Base-by-base conservation (phyloP, 164 flowering plant species). In the Umbilicus rupestris region DNA sequence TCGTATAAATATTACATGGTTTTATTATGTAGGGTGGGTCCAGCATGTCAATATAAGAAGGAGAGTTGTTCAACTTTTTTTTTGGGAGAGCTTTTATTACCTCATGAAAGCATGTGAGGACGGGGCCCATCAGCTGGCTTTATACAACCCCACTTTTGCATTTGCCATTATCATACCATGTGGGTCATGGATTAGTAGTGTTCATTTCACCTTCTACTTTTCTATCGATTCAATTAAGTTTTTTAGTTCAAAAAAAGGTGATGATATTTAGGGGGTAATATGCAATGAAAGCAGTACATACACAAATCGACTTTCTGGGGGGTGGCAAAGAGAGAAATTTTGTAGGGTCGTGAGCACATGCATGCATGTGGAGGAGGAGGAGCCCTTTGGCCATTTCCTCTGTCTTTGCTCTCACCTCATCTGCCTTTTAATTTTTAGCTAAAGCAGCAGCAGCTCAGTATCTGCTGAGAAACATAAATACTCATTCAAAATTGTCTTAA, bases 21-120 rank as follows among this genome's bases (percentile, higher is more conserved):
- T n/a, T n/a, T 16, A 46, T 19, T 46, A 16, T 46, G 20, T 46
- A 17, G 50, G 50, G 50, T 46, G 7, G n/a, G 44, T 41, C 5
- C 14, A 10, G 14, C 9, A 9, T 41, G 1, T 15, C 1, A 0
- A 15, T 41, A 41, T 41, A 41, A 15, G 9, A 15, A 41, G 44
- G 44, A 41, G 44, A 41, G 9, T 41, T 50, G 28, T 22, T 50
- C 8, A 28, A 50, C 28, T 20, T 24, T 20, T 20, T 50, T 7
- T 50, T 50, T 0, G 57, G 29, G 52, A 44, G 3, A 15, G 57
- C 57, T 22, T 49, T 50, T 28, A 50, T 50, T 50, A 22, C 28
- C 57, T 20, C 57, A 50, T 50, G 57, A 24, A 50, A 50, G 57
- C 57, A 50, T 50, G 57, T 50, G 57, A 50, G 28, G 3, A 20